These are phyloP conservation scores for Colletotrichum abscissum DNA, from an alignment of 2,329 filamentous ascomycete genomes.

Conservation along the genomic window DNA sequence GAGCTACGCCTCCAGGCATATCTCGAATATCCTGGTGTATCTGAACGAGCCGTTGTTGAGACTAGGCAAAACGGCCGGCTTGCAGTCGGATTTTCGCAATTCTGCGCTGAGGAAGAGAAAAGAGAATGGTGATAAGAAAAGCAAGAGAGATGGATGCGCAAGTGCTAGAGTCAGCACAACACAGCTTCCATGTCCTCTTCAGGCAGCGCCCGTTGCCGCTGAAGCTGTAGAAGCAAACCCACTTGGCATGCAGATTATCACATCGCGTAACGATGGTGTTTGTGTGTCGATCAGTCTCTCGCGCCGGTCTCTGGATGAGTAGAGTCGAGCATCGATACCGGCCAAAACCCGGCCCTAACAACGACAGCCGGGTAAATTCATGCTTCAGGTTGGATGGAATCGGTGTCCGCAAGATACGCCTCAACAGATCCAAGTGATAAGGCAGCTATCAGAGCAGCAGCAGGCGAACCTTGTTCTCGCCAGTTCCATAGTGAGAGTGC, in stretches of 20 bases:
- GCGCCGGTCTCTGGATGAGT: not conserved
- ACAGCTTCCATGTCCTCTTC: not conserved
- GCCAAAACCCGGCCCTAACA: not conserved
- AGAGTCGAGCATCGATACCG: not conserved
- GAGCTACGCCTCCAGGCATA: not conserved
- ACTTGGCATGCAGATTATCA: conserved; percentile 5
- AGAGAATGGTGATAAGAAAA: not conserved
- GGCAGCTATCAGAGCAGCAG: not conserved
- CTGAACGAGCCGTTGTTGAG: too few relatives aligned
- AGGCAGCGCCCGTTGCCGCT: not conserved
- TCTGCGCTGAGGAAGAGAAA: not conserved
- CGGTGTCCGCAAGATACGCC: not conserved
- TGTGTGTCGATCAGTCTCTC: not conserved
- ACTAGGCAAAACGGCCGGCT: not conserved
- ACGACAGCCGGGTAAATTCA: not conserved
- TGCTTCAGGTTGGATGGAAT: not conserved
- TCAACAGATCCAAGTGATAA: not conserved
- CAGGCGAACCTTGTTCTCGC: not conserved
- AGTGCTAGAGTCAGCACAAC: too few relatives aligned
- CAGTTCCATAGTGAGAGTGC: not conserved
- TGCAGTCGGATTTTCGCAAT: not conserved
- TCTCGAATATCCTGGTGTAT: not conserved
- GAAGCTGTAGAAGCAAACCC: not conserved
- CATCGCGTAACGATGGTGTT: not conserved
- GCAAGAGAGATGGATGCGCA: too few relatives aligned